phyloP scores from a whole-genome alignment of 2,329 filamentous ascomycete genomes.

The Magnaporthiopsis incrustans region DNA sequence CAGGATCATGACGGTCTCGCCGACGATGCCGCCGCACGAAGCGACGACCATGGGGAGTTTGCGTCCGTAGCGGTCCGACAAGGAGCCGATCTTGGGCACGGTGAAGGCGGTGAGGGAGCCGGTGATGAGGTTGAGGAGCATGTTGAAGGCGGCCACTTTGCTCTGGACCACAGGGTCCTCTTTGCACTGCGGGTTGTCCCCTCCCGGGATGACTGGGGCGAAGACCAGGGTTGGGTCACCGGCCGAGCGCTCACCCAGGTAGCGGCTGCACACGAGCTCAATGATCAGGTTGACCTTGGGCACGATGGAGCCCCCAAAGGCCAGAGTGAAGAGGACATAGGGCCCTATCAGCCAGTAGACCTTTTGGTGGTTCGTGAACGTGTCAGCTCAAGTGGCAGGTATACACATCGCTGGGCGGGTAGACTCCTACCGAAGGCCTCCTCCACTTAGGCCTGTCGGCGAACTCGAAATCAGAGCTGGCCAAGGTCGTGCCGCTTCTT shows the following conservation, averaged over 20 bases:
- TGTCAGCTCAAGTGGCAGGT: background rate
- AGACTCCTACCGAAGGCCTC: conserved; percentile 45
- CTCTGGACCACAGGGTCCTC: conserved; percentile 57
- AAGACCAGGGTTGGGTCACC: conserved; percentile 52
- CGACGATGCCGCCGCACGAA: conserved; percentile 64
- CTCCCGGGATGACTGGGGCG: conserved; percentile 57
- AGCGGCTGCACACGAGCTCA: conserved; percentile 73
- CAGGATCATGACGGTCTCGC: conserved; percentile 70
- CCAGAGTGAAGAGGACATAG: conserved; percentile 73
- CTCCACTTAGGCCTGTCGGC: conserved; percentile 53
- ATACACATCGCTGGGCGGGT: background rate
- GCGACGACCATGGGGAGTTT: conserved; percentile 65
- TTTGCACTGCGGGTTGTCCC: conserved; percentile 68
- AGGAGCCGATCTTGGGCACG: conserved; percentile 71
- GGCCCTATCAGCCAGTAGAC: conserved; percentile 78
- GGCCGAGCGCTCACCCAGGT: conserved; percentile 61
- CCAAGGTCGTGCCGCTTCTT: conserved; percentile 29
- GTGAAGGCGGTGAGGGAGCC: conserved; percentile 74
- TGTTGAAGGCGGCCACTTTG: conserved; percentile 67
- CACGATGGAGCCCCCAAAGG: conserved; percentile 78
- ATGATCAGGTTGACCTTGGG: conserved; percentile 84
- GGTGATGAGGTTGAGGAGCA: conserved; percentile 65
- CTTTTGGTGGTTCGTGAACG: conserved; percentile 31
- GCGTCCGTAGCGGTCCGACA: conserved; percentile 83
- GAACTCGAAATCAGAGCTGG: conserved; percentile 46